Conservation (phyloP, 495 filamentous ascomycete species). For the Halenospora varia region DNA sequence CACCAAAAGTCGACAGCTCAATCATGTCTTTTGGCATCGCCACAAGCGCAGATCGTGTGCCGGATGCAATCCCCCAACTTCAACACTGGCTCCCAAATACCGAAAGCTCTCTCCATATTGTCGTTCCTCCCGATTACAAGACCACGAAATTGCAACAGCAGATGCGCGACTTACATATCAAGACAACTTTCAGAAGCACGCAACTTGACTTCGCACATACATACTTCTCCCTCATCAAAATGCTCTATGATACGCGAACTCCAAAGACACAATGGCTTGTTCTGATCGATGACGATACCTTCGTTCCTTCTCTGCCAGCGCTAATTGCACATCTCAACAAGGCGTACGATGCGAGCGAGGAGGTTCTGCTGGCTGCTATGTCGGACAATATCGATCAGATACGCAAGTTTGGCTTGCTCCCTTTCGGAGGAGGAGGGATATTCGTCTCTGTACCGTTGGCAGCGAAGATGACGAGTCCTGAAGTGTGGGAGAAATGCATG, state of each 20-base stretch:
- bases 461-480: conserved; percentile 45
- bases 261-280: conserved; percentile 59
- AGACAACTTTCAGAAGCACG: conserved; percentile 51
- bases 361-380: conserved; percentile 57
- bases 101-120: conserved; percentile 49
- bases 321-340: conserved; percentile 45
- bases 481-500: conserved; percentile 15
- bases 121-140: conserved; percentile 48
- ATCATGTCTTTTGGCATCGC: conserved; percentile 52
- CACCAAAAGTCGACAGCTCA: conserved; percentile 13
- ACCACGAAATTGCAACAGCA: conserved; percentile 17
- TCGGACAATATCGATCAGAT: conserved; percentile 61
- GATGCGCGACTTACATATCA: conserved; percentile 41
- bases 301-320: conserved; percentile 59
- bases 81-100: conserved; percentile 59
- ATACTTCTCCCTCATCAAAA: conserved; percentile 59
- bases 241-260: conserved; percentile 48
- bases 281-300: conserved; percentile 71
- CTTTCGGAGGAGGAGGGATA: conserved; percentile 66
- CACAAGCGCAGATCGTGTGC: conserved; percentile 49
- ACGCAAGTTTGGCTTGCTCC: conserved; percentile 57
- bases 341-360: conserved; percentile 44
- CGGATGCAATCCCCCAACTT: conserved; percentile 50
- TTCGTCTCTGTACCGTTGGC: conserved; percentile 61
- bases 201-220: conserved; percentile 54